phyloP scores from a whole-genome alignment of 441 rosid genomes.

The Gossypium armourianum region DNA sequence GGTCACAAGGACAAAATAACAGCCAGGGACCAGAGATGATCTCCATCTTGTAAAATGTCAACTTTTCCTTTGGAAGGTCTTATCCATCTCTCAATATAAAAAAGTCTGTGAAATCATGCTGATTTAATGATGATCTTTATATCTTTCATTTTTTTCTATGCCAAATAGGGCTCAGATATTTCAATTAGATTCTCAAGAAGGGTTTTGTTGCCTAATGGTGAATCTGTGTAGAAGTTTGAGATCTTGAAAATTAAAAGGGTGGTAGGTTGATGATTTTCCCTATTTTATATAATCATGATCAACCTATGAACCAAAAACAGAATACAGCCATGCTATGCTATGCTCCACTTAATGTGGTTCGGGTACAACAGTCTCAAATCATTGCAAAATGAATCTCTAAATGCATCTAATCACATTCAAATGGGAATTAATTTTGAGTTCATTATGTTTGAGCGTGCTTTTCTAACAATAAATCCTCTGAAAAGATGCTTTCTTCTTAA shows the following conservation, averaged over 20 bases:
- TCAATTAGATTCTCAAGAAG: neutral
- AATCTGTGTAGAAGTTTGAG: neutral
- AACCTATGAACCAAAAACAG: neutral
- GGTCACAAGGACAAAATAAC: conserved; percentile 8
- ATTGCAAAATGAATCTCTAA: neutral
- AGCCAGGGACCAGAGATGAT: neutral
- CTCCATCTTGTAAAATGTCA: conserved; percentile 9
- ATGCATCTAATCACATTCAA: neutral
- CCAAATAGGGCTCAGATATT: neutral
- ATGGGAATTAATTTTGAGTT: neutral
- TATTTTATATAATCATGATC: neutral
- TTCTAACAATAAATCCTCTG: too few species aligned
- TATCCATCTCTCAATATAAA: neutral
- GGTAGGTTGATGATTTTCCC: neutral
- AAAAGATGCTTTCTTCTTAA: neutral
- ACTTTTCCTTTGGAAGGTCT: conserved; percentile 3
- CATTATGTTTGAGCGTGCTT: neutral
- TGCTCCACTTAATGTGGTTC: neutral
- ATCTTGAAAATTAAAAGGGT: neutral
- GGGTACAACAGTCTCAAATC: neutral
- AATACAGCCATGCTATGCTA: neutral
- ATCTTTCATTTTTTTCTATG: neutral
- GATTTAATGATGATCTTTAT: neutral
- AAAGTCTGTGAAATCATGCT: neutral
- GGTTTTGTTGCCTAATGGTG: neutral